Conservation (phyloP, 2,329 filamentous ascomycete genomes). For the Verticillium zaregamsianum region DNA sequence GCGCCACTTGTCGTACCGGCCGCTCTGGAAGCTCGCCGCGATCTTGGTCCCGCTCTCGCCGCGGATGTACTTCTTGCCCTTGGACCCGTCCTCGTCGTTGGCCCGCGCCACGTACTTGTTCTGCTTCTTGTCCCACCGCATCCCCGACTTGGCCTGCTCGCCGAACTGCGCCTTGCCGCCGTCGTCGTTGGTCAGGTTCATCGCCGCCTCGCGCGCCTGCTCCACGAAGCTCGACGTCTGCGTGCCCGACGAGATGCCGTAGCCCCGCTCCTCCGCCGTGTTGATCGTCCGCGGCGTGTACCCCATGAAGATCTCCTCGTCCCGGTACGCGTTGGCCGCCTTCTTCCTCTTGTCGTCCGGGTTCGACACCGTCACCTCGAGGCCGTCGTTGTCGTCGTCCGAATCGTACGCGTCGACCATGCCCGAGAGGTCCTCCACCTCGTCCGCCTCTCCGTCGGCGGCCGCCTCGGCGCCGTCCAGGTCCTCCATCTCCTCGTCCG, state of each 20-base stretch:
- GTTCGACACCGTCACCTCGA: slow-evolving; percentile 69
- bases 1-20: slow-evolving; percentile 90
- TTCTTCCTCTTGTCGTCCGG: slow-evolving; percentile 47
- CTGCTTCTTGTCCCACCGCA: slow-evolving; percentile 96
- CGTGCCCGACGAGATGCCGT: slow-evolving; percentile 83
- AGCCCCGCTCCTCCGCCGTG: slow-evolving; percentile 83
- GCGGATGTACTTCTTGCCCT: slow-evolving; percentile 66
- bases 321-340: slow-evolving; percentile 33
- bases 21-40: slow-evolving; percentile 86
- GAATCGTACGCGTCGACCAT: slow-evolving; percentile 41
- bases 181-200: slow-evolving; percentile 93
- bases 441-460: slow-evolving; percentile 15
- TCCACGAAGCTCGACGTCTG: slow-evolving; percentile 77
- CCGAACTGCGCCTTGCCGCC: slow-evolving; percentile 68
- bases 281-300: slow-evolving; percentile 82
- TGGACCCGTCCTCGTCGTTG: slow-evolving; percentile 92
- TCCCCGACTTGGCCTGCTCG: slow-evolving; percentile 63
- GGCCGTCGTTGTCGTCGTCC: slow-evolving; percentile 62
- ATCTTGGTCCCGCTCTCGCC: slow-evolving; percentile 96
- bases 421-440: slow-evolving; percentile 9
- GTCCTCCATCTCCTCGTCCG: slow-evolving; percentile 23
- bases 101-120: slow-evolving; percentile 90
- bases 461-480: slow-evolving; percentile 30
- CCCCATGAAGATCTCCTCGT: slow-evolving; percentile 92
- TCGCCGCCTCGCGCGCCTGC: slow-evolving; percentile 79